These are phyloP conservation scores for Protomyces gravidus DNA, from an alignment of 1,139 yeast genomes.

Conservation along the genomic window DNA sequence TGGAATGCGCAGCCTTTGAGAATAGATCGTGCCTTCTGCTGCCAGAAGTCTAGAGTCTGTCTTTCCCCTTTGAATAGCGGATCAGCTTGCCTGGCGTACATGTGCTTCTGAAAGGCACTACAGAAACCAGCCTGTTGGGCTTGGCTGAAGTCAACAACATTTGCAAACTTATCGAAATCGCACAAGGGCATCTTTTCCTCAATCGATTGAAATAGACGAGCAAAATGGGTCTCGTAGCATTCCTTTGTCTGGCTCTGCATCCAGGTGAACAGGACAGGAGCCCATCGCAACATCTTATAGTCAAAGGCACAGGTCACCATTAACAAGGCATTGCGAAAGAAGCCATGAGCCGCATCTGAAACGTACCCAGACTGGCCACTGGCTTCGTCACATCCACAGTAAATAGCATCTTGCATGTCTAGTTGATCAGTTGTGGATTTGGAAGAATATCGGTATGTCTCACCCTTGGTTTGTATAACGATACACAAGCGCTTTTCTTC, in stretches of 20 bases:
- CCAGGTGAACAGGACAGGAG: neutral
- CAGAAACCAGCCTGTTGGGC: neutral
- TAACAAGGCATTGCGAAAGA: neutral
- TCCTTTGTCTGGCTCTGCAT: neutral
- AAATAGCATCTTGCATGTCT: neutral
- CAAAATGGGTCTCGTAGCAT: neutral
- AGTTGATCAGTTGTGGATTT: too few relatives aligned
- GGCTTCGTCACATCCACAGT: neutral
- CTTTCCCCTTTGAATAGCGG: neutral
- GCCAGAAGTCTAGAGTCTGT: neutral
- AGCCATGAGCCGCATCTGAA: neutral
- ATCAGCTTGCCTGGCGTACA: neutral
- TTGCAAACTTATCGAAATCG: neutral
- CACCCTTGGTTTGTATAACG: too few relatives aligned
- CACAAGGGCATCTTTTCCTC: neutral
- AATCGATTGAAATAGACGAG: neutral
- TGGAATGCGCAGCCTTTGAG: neutral
- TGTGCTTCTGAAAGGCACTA: neutral
- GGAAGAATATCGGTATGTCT: too few relatives aligned
- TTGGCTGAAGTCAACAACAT: neutral
- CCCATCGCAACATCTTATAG: neutral
- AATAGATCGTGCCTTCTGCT: neutral
- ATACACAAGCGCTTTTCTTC: too few relatives aligned
- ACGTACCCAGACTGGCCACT: neutral
- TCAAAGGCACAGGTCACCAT: neutral